Conservation (phyloP, 2,329 filamentous ascomycete species). For the Tolypocladium guangdongense region DNA sequence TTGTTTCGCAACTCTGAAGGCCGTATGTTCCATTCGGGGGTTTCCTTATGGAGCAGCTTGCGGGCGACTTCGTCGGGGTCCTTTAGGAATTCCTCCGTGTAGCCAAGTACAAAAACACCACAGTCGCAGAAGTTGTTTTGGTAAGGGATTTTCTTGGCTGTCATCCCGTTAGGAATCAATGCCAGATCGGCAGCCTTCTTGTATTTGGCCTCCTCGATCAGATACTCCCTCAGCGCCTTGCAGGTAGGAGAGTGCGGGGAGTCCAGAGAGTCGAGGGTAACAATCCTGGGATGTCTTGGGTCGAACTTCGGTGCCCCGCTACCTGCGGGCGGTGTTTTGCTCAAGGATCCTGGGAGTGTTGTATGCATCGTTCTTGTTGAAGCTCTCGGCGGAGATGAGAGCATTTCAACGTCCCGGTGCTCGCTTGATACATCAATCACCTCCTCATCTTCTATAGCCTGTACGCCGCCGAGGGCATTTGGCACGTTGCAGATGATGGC, state of each 20-base stretch:
- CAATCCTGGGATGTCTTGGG: slow-evolving; percentile 54
- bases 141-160: slow-evolving; percentile 61
- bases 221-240: slow-evolving; percentile 61
- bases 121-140: slow-evolving; percentile 86
- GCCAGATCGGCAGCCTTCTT: slow-evolving; percentile 38
- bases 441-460: slow-evolving; percentile 7
- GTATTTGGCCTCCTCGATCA: slow-evolving; percentile 59
- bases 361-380: slow-evolving; percentile 1
- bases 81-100: slow-evolving; percentile 70
- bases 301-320: slow-evolving; percentile 19
- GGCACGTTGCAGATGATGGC: slow-evolving; percentile 88
- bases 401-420: neutral
- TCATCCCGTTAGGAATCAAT: slow-evolving; percentile 39
- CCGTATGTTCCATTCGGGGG: slow-evolving; percentile 40
- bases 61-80: slow-evolving; percentile 60
- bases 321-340: slow-evolving; percentile 7
- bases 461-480: slow-evolving; percentile 34
- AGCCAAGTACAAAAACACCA: slow-evolving; percentile 76
- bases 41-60: slow-evolving; percentile 52
- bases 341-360: neutral
- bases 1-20: slow-evolving; percentile 48
- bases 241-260: slow-evolving; percentile 51
- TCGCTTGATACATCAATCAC: slow-evolving; percentile 2
- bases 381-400: neutral
- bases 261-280: slow-evolving; percentile 83